A percentile compares a stretch with the other conserved stretches of the same genome.
phyloP scores from a whole-genome alignment of 192 early-diverging fungal species.

The Paraglomus brasilianum region DNA sequence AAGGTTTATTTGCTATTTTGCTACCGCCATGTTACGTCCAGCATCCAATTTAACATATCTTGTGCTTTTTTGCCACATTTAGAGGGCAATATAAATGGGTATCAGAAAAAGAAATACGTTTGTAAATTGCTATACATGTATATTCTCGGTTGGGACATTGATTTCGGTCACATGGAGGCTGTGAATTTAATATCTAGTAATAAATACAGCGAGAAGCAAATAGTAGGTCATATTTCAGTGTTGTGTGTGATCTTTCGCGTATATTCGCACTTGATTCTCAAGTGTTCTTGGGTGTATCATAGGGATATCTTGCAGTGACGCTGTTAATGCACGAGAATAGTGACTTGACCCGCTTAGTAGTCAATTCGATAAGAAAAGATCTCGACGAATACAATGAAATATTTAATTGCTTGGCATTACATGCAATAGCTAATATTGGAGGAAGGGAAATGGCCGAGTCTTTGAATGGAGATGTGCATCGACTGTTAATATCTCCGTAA shows the following conservation, averaged over 20 bases:
- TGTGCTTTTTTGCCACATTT: conserved; percentile 1
- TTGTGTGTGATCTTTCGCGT: background rate
- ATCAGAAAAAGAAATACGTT: conserved; percentile 99
- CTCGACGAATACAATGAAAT: conserved; percentile 83
- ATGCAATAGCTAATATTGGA: conserved; percentile 96
- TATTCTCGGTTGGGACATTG: conserved; percentile 96
- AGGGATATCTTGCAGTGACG: conserved; percentile 97
- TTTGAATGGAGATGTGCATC: conserved; percentile 79
- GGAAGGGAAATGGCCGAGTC: conserved; percentile 89
- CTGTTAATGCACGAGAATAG: conserved; percentile 86
- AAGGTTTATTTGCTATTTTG: conserved; percentile 58
- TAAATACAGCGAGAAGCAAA: conserved; percentile 98
- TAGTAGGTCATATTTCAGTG: conserved; percentile 58
- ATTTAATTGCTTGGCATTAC: conserved; percentile 87
- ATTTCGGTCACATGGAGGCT: conserved; percentile 98
- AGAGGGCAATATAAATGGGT: conserved; percentile 92
- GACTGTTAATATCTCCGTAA: conserved; percentile 80
- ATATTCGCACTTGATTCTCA: conserved; percentile 6
- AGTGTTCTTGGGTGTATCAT: conserved; percentile 10
- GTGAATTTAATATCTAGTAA: conserved; percentile 84
- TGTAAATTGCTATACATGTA: conserved; percentile 99
- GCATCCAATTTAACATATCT: background rate
- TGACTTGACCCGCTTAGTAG: conserved; percentile 79
- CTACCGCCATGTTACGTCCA: too few species aligned
- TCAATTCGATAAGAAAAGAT: conserved; percentile 88